Conservation (phyloP, 2,329 filamentous ascomycete genomes). For the Sordariomycetes sp. region DNA sequence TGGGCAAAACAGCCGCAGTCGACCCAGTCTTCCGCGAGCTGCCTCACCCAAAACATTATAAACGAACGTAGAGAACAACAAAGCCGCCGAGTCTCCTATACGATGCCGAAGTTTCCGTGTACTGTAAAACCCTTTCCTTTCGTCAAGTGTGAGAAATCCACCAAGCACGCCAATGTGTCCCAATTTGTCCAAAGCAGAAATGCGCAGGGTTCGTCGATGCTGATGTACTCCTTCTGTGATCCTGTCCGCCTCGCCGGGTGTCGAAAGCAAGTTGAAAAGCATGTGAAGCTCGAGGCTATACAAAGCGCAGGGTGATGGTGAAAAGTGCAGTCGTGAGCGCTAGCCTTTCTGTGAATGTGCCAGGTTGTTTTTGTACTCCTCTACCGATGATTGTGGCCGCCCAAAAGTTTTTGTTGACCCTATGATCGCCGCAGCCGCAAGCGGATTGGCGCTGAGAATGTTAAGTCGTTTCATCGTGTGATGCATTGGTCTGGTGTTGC, state of each 20-base stretch:
- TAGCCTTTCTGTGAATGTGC: constrained; percentile 1
- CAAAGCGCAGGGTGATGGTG: too few relatives aligned
- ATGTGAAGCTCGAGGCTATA: too few relatives aligned
- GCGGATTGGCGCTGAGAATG: constrained; percentile 4
- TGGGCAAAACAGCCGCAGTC: not conserved
- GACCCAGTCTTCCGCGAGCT: constrained; percentile 12
- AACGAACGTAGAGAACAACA: constrained; percentile 41
- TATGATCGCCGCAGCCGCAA: constrained; percentile 1
- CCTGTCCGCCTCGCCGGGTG: too few relatives aligned
- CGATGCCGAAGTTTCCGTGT: constrained; percentile 3
- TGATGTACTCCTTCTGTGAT: too few relatives aligned
- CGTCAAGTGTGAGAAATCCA: too few relatives aligned
- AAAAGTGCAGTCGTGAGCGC: constrained; percentile 2
- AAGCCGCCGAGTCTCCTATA: constrained; percentile 18
- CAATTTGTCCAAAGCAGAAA: too few relatives aligned
- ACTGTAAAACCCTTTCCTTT: too few relatives aligned
- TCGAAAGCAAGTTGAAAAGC: not conserved
- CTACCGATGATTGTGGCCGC: not conserved
- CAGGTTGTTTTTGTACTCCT: constrained; percentile 5
- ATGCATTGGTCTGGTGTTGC: constrained; percentile 11
- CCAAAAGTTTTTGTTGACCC: constrained; percentile 1
- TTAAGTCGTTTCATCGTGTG: constrained; percentile 16
- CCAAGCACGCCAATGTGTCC: too few relatives aligned
- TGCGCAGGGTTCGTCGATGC: too few relatives aligned
- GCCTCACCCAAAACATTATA: constrained; percentile 34